These are phyloP conservation scores for Sporothrix globosa DNA, from an alignment of 2,329 filamentous ascomycete genomes.

Conservation along the genomic window DNA sequence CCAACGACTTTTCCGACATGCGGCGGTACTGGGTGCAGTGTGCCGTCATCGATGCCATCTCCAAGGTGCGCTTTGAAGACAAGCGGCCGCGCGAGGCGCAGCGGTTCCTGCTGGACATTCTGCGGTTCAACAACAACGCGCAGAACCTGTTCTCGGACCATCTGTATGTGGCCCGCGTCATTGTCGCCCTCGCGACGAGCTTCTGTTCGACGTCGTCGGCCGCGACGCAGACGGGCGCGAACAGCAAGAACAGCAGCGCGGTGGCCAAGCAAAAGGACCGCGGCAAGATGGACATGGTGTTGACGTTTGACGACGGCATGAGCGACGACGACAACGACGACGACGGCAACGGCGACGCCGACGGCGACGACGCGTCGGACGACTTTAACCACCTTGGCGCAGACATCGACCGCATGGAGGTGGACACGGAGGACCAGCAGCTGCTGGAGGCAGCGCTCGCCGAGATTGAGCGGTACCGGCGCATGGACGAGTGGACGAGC, in stretches of 20 bases:
- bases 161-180: constrained; percentile 81
- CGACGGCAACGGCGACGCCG: constrained; percentile 37
- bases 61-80: constrained; percentile 75
- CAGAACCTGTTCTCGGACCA: constrained; percentile 88
- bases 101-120: constrained; percentile 81
- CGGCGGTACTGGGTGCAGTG: constrained; percentile 82
- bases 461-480: constrained; percentile 67
- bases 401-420: constrained; percentile 49
- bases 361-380: constrained; percentile 35
- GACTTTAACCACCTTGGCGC: constrained; percentile 43
- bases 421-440: constrained; percentile 44
- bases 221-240: constrained; percentile 14
- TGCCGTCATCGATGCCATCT: constrained; percentile 79
- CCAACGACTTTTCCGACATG: constrained; percentile 91
- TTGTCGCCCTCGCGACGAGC: constrained; percentile 64
- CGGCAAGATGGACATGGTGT: constrained; percentile 36
- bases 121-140: constrained; percentile 93
- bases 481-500: constrained; percentile 69
- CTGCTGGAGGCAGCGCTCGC: constrained; percentile 60
- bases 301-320: constrained; percentile 45
- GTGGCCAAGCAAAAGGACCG: constrained; percentile 23
- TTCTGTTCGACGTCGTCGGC: constrained; percentile 53
- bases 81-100: constrained; percentile 79
- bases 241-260: constrained; percentile 28
- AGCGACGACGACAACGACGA: constrained; percentile 36